phyloP scores from a whole-genome alignment of 495 filamentous ascomycete species.

The Daldinia caldariorum region DNA sequence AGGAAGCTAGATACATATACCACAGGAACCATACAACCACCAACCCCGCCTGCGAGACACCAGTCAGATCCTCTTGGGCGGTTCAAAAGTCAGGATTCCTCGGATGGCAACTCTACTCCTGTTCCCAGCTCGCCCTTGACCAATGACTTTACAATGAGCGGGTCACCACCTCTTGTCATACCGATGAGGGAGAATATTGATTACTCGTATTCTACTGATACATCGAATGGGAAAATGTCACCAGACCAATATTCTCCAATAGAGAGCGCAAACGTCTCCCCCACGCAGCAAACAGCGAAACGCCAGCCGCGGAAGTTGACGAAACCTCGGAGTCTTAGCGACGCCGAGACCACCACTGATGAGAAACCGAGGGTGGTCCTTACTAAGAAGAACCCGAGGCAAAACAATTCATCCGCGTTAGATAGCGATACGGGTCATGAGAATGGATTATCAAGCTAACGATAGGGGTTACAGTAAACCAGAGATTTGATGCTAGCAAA shows the following conservation, averaged over 20 bases:
- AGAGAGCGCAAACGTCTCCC: constrained; percentile 13
- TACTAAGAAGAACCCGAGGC: constrained; percentile 33
- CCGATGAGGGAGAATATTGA: constrained; percentile 23
- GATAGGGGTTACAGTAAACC: not conserved
- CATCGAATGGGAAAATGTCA: constrained; percentile 29
- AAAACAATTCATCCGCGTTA: constrained; percentile 24
- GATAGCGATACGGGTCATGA: constrained; percentile 30
- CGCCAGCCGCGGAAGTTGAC: constrained; percentile 45
- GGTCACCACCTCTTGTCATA: constrained; percentile 23
- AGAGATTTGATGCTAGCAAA: not conserved
- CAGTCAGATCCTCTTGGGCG: constrained; percentile 26
- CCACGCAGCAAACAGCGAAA: constrained; percentile 20
- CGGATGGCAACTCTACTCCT: constrained; percentile 22
- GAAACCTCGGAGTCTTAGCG: constrained; percentile 44
- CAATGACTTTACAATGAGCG: constrained; percentile 11
- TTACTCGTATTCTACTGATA: constrained; percentile 11
- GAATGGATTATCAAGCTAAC: constrained; percentile 8
- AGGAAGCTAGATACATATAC: constrained; percentile 77
- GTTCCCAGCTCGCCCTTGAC: constrained; percentile 20
- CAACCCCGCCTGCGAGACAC: constrained; percentile 38
- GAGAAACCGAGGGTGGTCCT: constrained; percentile 32
- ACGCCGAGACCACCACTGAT: constrained; percentile 5
- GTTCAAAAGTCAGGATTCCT: constrained; percentile 7
- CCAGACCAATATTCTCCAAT: constrained; percentile 26
- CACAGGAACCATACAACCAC: constrained; percentile 44